These are phyloP conservation scores for Blastocladiella emersonii DNA, from an alignment of 371 early-diverging fungal species.

Conservation along the genomic window DNA sequence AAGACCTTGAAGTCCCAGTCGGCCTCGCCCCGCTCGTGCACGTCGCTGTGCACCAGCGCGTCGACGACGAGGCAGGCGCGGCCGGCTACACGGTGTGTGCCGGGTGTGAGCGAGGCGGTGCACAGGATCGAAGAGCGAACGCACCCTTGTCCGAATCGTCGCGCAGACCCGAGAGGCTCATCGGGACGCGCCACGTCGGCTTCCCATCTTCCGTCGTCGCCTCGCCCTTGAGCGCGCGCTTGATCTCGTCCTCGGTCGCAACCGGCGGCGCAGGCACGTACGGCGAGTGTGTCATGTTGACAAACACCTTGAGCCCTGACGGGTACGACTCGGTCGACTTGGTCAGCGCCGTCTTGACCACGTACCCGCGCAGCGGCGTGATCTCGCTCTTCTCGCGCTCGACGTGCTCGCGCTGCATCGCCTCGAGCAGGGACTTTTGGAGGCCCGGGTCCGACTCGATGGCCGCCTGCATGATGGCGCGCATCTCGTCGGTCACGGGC, in stretches of 20 bases:
- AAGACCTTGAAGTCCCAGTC: conserved; percentile 48
- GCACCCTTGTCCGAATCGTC: conserved; percentile 30
- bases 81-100: conserved; percentile 20
- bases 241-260: conserved; percentile 44
- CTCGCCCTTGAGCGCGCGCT: conserved; percentile 40
- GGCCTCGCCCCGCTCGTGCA: conserved; percentile 30
- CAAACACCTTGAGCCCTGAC: conserved; percentile 36
- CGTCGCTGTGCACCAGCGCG: conserved; percentile 50
- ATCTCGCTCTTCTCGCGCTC: not conserved
- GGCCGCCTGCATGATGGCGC: not conserved
- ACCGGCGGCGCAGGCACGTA: conserved; percentile 45
- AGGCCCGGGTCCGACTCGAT: not conserved
- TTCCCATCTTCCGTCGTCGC: conserved; percentile 15
- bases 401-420: not conserved
- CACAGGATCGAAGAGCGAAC: not conserved
- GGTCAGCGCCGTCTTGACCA: conserved; percentile 34
- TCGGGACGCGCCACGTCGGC: conserved; percentile 41
- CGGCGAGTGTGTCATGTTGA: conserved; percentile 52
- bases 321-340: conserved; percentile 20
- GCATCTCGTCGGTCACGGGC: not conserved
- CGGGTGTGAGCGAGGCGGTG: too few species aligned
- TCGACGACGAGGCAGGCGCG: conserved; percentile 41
- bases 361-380: conserved; percentile 41
- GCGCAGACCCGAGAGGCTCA: conserved; percentile 36
- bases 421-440: too few species aligned